Conservation (phyloP, 1,284 basidiomycete genomes). For the Sutorius eximius region DNA sequence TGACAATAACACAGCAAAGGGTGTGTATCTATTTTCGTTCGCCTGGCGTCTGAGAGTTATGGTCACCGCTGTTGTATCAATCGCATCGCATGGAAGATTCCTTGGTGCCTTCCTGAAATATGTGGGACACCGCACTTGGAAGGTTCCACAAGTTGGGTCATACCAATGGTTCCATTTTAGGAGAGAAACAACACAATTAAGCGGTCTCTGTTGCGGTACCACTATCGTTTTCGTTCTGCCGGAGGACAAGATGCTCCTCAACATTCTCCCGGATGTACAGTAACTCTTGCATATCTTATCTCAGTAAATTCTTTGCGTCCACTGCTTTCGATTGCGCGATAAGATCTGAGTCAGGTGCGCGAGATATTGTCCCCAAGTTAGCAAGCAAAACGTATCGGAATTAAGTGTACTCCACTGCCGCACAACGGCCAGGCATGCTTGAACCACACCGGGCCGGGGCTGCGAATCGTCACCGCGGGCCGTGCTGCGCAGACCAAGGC, state of each 20-base stretch:
- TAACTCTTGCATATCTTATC: neutral
- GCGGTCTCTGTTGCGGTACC: neutral
- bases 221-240: neutral
- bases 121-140: constrained; percentile 41
- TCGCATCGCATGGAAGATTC: constrained; percentile 60
- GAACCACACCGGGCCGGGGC: neutral
- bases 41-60: neutral
- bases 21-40: constrained; percentile 36
- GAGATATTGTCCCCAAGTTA: neutral
- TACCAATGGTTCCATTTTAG: constrained; percentile 3
- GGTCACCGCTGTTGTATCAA: constrained; percentile 48
- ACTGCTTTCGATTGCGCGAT: neutral
- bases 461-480: constrained; percentile 1
- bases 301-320: neutral
- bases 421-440: constrained; percentile 5
- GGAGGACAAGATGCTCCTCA: neutral
- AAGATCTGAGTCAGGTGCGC: neutral
- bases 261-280: neutral
- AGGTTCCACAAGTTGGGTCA: constrained; percentile 42
- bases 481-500: constrained; percentile 1
- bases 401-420: constrained; percentile 3
- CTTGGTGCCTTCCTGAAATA: constrained; percentile 51
- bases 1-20: constrained; percentile 41
- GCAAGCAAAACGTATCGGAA: neutral
- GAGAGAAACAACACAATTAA: neutral